Evolutionary conservation across 345 rosid genomes (phyloP).

Genomic region (Melastoma malabathricum): DNA sequence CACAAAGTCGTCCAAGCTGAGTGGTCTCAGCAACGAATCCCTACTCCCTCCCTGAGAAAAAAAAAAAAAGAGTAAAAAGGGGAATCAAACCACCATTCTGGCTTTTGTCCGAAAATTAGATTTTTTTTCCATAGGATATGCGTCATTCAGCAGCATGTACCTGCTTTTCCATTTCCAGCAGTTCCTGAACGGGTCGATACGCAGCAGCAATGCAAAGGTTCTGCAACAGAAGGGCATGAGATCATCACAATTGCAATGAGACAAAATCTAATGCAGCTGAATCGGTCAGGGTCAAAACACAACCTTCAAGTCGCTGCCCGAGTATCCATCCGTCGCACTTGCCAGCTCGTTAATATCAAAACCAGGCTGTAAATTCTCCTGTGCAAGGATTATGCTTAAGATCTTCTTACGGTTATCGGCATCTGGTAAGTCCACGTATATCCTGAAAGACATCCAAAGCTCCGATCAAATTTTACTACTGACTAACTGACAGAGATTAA

Average conservation of each 20-base stretch:
- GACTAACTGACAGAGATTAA: no score
- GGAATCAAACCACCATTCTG: no score
- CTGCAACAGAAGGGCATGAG: slow-evolving; percentile 23
- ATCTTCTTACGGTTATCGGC: slow-evolving; percentile 84
- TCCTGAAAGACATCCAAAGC: slow-evolving; percentile 21
- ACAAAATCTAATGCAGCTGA: no score
- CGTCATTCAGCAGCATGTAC: slow-evolving; percentile 14
- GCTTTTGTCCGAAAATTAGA: no score
- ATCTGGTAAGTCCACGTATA: slow-evolving; percentile 92
- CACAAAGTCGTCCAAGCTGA: slow-evolving; percentile 67
- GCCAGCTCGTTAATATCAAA: slow-evolving; percentile 66
- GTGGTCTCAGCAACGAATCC: slow-evolving; percentile 33
- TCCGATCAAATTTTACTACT: no score
- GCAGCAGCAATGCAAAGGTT: slow-evolving; percentile 97
- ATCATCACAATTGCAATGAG: not conserved
- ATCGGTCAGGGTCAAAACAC: not conserved
- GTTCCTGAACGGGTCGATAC: slow-evolving; percentile 93
- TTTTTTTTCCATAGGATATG: no score
- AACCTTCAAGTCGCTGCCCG: slow-evolving; percentile 99
- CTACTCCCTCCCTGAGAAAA: not conserved
- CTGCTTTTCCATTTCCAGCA: slow-evolving; percentile 68
- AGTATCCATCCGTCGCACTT: slow-evolving; percentile 80
- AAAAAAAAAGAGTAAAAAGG: no score
- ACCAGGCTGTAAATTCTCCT: slow-evolving; percentile 46
- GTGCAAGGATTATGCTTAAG: slow-evolving; percentile 56